Evolutionary conservation across 2,329 filamentous ascomycete species (phyloP).

Genomic region (Pochonia chlamydosporia): DNA sequence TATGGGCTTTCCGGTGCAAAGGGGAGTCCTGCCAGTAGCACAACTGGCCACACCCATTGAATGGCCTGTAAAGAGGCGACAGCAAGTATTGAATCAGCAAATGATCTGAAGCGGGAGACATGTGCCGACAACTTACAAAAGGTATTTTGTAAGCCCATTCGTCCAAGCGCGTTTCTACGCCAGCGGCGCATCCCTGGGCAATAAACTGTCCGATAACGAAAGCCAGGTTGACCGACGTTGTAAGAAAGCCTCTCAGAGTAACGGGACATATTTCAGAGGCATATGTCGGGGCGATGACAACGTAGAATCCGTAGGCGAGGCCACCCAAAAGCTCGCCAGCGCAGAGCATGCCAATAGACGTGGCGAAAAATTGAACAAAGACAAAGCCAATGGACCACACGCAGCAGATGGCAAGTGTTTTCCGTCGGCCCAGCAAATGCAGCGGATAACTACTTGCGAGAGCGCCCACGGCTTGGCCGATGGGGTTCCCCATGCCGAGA

Average conservation of each 20-base stretch:
- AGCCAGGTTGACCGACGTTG: constrained; percentile 55
- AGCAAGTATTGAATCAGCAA: too few relatives aligned
- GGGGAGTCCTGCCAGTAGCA: constrained; percentile 38
- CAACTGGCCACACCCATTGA: constrained; percentile 44
- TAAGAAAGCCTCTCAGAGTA: constrained; percentile 50
- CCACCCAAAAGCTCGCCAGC: constrained; percentile 57
- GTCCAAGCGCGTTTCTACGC: constrained; percentile 30
- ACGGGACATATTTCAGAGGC: constrained; percentile 56
- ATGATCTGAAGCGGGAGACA: neutral
- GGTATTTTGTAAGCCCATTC: constrained; percentile 39
- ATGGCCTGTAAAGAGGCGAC: constrained; percentile 26
- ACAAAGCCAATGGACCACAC: constrained; percentile 44
- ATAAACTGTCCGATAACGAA: constrained; percentile 58
- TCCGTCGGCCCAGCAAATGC: constrained; percentile 37
- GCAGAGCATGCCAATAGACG: constrained; percentile 48
- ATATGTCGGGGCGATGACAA: constrained; percentile 53
- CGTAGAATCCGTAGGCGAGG: constrained; percentile 55
- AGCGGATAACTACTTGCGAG: constrained; percentile 19
- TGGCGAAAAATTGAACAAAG: constrained; percentile 59
- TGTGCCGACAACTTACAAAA: constrained; percentile 13
- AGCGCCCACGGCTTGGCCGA: constrained; percentile 42
- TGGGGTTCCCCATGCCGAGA: constrained; percentile 36
- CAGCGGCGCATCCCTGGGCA: constrained; percentile 40
- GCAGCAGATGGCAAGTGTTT: constrained; percentile 39
- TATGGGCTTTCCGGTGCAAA: constrained; percentile 46